phyloP scores from a whole-genome alignment of 2,329 filamentous ascomycete species.

The Leptoxyphium fumago region DNA sequence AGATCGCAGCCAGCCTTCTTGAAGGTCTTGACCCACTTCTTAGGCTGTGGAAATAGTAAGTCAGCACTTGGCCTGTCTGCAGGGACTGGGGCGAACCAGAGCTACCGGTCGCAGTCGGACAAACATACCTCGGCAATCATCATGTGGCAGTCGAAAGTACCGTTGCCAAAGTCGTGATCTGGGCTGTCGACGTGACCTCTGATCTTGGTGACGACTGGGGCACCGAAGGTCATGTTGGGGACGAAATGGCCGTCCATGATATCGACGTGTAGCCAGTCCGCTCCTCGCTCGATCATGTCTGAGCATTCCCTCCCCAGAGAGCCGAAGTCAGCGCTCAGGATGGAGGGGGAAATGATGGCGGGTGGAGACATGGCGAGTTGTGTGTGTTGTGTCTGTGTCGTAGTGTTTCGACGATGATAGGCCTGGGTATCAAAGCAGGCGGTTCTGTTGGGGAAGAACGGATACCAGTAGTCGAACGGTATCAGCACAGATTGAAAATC shows the following conservation, averaged over 20 bases:
- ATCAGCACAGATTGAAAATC: too few species aligned
- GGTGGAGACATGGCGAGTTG: conserved; percentile 57
- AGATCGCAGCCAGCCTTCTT: conserved; percentile 86
- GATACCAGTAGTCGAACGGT: too few species aligned
- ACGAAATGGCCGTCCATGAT: conserved; percentile 99
- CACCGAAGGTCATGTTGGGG: conserved; percentile 93
- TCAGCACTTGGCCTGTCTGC: background rate
- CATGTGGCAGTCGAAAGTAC: conserved; percentile 99
- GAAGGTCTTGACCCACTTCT: conserved; percentile 96
- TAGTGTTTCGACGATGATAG: too few species aligned
- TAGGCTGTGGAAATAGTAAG: conserved; percentile 45
- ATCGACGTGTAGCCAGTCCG: conserved; percentile 90
- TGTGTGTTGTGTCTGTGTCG: too few species aligned
- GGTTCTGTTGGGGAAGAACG: too few species aligned
- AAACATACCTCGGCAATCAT: conserved; percentile 88
- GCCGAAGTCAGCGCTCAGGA: conserved; percentile 91
- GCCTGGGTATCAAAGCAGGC: too few species aligned
- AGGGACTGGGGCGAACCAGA: too few species aligned
- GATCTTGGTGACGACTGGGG: conserved; percentile 90
- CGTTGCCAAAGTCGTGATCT: conserved; percentile 53
- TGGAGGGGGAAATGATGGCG: conserved; percentile 95
- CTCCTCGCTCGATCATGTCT: conserved; percentile 69
- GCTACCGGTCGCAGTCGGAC: background rate
- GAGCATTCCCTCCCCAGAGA: conserved; percentile 74
- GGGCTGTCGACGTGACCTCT: conserved; percentile 71